These are phyloP conservation scores for Candida vartiovaarae DNA, from an alignment of 805 yeast species.

Conservation along the genomic window DNA sequence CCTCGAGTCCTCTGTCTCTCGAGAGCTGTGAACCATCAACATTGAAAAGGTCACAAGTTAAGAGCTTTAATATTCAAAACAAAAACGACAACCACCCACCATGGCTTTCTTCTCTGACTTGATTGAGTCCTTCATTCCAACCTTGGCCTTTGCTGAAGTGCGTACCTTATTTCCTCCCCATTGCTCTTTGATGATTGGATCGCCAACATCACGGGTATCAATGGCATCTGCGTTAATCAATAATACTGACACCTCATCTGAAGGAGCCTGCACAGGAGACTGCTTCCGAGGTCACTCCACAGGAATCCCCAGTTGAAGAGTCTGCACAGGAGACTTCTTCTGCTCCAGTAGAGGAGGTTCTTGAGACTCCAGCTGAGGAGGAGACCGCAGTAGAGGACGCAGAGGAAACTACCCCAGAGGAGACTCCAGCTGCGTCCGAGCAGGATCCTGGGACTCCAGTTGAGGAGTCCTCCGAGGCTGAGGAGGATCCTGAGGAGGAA, in stretches of 20 bases:
- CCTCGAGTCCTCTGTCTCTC: no score
- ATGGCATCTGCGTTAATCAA: neutral
- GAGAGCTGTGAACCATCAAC: neutral
- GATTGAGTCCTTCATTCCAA: conserved; percentile 72
- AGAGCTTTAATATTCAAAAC: neutral
- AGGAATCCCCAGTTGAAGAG: conserved; percentile 7
- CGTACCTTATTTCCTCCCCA: neutral
- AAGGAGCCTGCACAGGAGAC: neutral
- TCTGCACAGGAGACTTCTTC: conserved; percentile 7
- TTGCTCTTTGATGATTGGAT: no score
- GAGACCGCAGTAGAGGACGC: conserved; percentile 7
- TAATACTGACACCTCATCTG: neutral
- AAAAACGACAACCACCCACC: no score
- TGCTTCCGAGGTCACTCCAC: neutral
- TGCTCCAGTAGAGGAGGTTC: conserved; percentile 4
- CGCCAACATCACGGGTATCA: no score
- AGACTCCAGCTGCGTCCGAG: conserved; percentile 7
- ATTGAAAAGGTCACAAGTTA: neutral
- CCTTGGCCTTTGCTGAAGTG: conserved; percentile 70
- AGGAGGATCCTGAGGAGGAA: conserved; percentile 11
- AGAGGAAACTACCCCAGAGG: neutral
- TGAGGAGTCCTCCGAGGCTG: conserved; percentile 14
- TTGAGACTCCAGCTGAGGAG: conserved; percentile 2
- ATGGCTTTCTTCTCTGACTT: conserved; percentile 25
- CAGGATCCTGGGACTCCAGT: conserved; percentile 3